Base-by-base conservation (phyloP, 2,329 filamentous ascomycete species). In the Pyrenophora seminiperda region DNA sequence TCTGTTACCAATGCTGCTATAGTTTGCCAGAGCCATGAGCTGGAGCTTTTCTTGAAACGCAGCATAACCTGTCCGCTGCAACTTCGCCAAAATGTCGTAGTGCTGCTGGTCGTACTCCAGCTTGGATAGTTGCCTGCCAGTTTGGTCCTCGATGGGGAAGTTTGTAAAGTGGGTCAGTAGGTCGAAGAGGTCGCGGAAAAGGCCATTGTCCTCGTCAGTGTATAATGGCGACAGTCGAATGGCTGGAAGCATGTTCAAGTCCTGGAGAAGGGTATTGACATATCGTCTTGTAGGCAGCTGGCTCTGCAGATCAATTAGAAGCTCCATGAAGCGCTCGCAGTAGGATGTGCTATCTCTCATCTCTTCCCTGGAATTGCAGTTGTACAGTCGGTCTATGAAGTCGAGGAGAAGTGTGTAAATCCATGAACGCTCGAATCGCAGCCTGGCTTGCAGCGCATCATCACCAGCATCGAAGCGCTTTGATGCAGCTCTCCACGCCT, bases 351-450 rank as follows among this genome's bases (percentile, higher is more conserved):
- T 85, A 24, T 91, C 75, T 34, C 62, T 87, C 73, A 73, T 55
- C 63, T 72, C 65, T 47, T 67, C 61, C 24, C 58, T 54, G 6
- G 60, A 66, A 18, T 51, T 63, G 58, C 58, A 69, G 52, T 67
- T 71, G 68, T 95, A 90, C 7, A 97, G 75, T 45, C 87, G 79
- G 53, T 85, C 81, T 22, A 96, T 70, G 63, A 97, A 97, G 66
- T 96, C 89, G 24, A 97, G 75, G 0, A 94, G 77, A 61, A 97
- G 80, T 3, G 90, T 88, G 68, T 91, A 96, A 9, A 99, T 80
- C 95, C 94, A 99, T 36, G 90, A 89, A 47, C 95, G 84, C 74
- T 99, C 94, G 62, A 99, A 97, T 18, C 89, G 86, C 59, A 97
- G 77, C 45, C 87, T 85, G 13, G 88, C 86, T 70, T 97, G 91